Evolutionary conservation across 345 rosid species (phyloP), one percentile per base, ranked within the genome.

Genomic region (Dipteronia dyeriana): DNA sequence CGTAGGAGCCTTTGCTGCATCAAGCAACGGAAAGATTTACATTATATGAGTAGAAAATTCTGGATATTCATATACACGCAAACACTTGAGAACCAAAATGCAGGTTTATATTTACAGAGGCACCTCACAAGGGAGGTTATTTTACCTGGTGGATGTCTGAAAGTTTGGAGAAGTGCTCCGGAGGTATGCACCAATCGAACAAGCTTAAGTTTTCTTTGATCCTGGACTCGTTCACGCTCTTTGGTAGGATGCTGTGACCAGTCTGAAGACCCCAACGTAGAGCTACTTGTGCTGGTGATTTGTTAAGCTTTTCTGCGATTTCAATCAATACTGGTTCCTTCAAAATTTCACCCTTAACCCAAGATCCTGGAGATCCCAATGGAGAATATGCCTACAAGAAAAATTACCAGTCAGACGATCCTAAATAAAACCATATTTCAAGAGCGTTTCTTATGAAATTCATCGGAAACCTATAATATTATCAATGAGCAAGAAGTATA

Each of bases 231-330:
- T 79, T 85, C 56, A 86, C 91, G 54, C 91, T 86, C 81, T 88
- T 90, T 2, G 93, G 93, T 75, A 88, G 90, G 56, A 88, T 80
- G 47, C 87, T 84, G 80, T 90, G 91, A 69, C 85, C 87, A 4
- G 83, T 76, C 80, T 90, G 91, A 62, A 88, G 82, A 9, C 93
- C 91, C 93, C 93, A 85, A 0, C 86, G 85, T 63, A 88, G 81
- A 20, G 93, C 89, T 31, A 88, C 83, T 64, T 88, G 93, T 59
- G 90, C 91, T 5, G 87, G 89, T 7, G 91, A 85, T 67, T 88
- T 90, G 74, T 83, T 78, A 38, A 84, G 83, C 59, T 88, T 81
- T 29, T 82, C 83, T 0, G 90, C 88, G 65, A 81, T 77, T 75
- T 88, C 87, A 41, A 76, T 23, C 80, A 90, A 68, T 31, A 77